These are phyloP conservation scores for Cucumis hystrix DNA, from an alignment of 306 rosid species.

Conservation along the genomic window DNA sequence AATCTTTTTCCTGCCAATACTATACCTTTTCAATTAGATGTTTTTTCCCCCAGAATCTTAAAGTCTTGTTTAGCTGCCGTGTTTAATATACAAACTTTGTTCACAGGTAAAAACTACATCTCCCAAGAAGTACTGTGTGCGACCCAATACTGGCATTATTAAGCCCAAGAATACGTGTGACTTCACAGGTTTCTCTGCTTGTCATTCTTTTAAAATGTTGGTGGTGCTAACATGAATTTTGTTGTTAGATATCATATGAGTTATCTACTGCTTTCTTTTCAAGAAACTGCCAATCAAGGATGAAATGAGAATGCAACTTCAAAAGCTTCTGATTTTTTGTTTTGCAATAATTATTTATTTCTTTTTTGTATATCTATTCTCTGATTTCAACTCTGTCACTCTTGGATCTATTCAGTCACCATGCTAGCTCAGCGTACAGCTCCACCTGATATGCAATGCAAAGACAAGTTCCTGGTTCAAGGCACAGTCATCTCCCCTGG, in stretches of 20 bases:
- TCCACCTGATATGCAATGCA: slow-evolving; percentile 70
- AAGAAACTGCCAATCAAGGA: background rate
- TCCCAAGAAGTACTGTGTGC: slow-evolving; percentile 80
- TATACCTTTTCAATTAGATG: background rate
- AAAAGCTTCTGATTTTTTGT: background rate
- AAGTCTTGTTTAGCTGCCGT: background rate
- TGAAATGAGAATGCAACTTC: background rate
- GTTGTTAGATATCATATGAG: background rate
- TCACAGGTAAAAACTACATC: slow-evolving; percentile 88
- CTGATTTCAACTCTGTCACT: background rate
- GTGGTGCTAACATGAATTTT: background rate
- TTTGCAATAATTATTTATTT: background rate
- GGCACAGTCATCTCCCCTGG: slow-evolving; percentile 51
- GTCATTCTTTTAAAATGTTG: background rate
- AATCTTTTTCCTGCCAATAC: background rate
- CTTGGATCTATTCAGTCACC: slow-evolving; percentile 49
- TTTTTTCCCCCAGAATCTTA: background rate
- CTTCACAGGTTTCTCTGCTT: slow-evolving; percentile 55
- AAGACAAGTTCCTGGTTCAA: slow-evolving; percentile 85
- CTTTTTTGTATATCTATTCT: no score
- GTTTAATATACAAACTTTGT: background rate
- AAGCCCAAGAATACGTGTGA: slow-evolving; percentile 51
- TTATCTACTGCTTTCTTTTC: background rate
- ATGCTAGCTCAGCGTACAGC: slow-evolving; percentile 82
- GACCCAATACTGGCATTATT: slow-evolving; percentile 77